Evolutionary conservation across 2,329 filamentous ascomycete genomes (phyloP).

Genomic region (Xylariales sp.): DNA sequence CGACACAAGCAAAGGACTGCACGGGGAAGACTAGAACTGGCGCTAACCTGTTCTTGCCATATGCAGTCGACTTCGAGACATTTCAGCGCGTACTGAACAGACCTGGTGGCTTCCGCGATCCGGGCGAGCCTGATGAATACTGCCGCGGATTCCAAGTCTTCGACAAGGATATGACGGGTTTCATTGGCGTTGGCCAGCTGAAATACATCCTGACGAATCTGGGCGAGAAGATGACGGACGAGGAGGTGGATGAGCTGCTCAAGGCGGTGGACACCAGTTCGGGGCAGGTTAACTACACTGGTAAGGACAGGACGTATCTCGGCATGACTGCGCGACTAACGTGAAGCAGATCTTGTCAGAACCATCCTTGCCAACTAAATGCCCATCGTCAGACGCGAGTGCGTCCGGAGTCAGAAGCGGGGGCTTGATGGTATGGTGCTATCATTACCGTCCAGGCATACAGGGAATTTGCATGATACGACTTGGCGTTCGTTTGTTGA

Average conservation of each 20-base stretch:
- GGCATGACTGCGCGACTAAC: too few species aligned
- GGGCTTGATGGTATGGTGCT: not conserved
- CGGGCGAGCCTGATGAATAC: slow-evolving; percentile 96
- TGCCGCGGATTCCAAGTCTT: slow-evolving; percentile 99
- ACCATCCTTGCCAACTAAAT: slow-evolving; percentile 78
- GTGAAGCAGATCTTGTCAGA: slow-evolving; percentile 76
- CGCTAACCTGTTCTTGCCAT: too few species aligned
- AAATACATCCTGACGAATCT: slow-evolving; percentile 97
- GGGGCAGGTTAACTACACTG: slow-evolving; percentile 96
- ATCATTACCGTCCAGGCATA: not conserved
- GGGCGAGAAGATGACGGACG: slow-evolving; percentile 98
- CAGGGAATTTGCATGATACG: slow-evolving; percentile 11
- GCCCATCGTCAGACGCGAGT: too few species aligned
- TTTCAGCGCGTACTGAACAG: slow-evolving; percentile 97
- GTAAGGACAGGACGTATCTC: slow-evolving; percentile 46
- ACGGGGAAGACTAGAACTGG: too few species aligned
- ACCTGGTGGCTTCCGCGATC: slow-evolving; percentile 95
- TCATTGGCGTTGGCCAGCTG: slow-evolving; percentile 95
- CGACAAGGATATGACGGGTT: slow-evolving; percentile 97
- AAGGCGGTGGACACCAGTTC: slow-evolving; percentile 96
- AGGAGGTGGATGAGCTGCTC: slow-evolving; percentile 96
- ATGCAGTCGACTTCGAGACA: slow-evolving; percentile 92
- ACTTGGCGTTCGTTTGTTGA: slow-evolving; percentile 13
- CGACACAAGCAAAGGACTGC: too few species aligned
- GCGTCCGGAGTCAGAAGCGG: not conserved